Evolutionary conservation across 805 yeast genomes (phyloP).

Genomic region (Nakazawaea wyomingensis): DNA sequence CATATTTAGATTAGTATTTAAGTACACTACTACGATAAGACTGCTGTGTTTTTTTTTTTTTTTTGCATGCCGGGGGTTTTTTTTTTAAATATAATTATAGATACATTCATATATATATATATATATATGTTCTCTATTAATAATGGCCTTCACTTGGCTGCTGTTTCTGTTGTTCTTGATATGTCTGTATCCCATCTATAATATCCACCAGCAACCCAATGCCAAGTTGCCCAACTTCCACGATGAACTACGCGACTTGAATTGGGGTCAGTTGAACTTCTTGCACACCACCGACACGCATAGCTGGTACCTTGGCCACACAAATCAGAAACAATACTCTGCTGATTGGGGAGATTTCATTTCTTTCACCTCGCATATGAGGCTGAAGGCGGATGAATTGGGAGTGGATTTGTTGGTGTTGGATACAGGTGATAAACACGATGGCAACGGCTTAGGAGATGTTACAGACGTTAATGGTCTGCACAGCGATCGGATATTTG

Average conservation of each 20-base stretch:
- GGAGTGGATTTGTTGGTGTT: constrained; percentile 65
- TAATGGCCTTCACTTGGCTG: neutral
- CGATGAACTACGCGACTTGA: constrained; percentile 45
- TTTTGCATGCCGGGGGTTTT: too few species aligned
- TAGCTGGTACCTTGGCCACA: constrained; percentile 93
- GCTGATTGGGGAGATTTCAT: constrained; percentile 93
- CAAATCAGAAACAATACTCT: constrained; percentile 67
- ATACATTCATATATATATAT: neutral
- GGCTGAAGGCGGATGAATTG: constrained; percentile 33
- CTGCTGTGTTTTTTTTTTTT: too few species aligned
- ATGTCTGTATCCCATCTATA: neutral
- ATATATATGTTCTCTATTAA: neutral
- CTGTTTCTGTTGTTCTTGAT: neutral
- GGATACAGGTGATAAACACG: constrained; percentile 92
- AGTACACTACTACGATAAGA: too few species aligned
- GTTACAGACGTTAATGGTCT: constrained; percentile 70
- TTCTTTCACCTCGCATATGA: constrained; percentile 56
- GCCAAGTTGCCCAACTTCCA: constrained; percentile 28
- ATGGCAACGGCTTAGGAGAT: constrained; percentile 89
- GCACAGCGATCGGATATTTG: constrained; percentile 57
- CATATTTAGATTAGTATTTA: too few species aligned
- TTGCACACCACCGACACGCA: constrained; percentile 96
- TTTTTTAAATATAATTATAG: neutral
- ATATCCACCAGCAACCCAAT: constrained; percentile 22
- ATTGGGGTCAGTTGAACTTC: constrained; percentile 74